phyloP scores from a whole-genome alignment of 352 stramenopile species.

The Pythium sp. region DNA sequence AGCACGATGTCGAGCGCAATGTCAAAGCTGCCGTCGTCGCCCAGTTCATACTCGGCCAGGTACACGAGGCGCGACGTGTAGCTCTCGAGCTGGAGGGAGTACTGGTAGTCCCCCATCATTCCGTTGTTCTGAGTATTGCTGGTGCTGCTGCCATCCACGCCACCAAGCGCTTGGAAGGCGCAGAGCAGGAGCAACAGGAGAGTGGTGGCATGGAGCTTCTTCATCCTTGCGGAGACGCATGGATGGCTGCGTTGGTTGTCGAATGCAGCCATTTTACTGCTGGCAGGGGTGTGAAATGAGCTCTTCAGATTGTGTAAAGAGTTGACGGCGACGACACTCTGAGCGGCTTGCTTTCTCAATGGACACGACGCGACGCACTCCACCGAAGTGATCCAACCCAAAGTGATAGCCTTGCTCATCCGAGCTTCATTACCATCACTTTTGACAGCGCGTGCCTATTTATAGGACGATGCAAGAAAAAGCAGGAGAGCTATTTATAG shows the following conservation, averaged over 20 bases:
- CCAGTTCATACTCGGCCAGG: slow-evolving; percentile 38
- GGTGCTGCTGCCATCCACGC: background rate
- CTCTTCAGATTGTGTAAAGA: background rate
- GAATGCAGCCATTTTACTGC: background rate
- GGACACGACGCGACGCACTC: background rate
- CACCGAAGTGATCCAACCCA: background rate
- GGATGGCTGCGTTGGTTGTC: background rate
- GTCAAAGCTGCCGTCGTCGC: slow-evolving; percentile 35
- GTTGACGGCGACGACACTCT: background rate
- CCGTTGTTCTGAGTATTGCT: slow-evolving; percentile 2
- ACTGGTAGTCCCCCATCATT: slow-evolving; percentile 30
- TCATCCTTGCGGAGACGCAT: background rate
- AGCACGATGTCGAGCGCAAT: slow-evolving; percentile 44
- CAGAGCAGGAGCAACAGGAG: background rate
- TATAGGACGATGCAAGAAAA: no score
- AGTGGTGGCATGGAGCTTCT: background rate
- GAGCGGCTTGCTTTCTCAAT: background rate
- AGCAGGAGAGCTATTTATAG: no score
- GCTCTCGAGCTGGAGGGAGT: slow-evolving; percentile 40
- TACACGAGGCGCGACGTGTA: slow-evolving; percentile 27
- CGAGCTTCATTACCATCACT: no score
- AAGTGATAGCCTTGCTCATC: background rate
- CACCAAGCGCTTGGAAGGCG: background rate
- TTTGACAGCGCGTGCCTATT: no score
- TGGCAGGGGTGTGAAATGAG: background rate